A percentile compares a stretch with the other conserved stretches of the same genome.
Evolutionary conservation across 2,329 filamentous ascomycete species (phyloP).

Genomic region (Penicillium sp.): DNA sequence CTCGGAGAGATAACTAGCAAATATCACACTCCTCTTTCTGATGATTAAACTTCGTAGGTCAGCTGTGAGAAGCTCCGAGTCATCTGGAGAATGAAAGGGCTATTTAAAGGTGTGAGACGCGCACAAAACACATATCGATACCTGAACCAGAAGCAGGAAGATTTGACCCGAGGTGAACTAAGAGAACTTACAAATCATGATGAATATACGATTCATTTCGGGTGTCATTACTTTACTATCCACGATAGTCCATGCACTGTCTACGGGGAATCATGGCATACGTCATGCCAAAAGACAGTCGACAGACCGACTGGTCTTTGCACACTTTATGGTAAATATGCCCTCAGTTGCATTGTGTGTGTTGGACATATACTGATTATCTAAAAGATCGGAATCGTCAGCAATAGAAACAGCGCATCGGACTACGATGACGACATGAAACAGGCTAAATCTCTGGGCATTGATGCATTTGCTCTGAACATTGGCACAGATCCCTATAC

Average conservation of each 20-base stretch:
- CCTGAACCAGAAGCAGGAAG: background rate
- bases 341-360: no score
- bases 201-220: background rate
- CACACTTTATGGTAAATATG: constrained; percentile 41
- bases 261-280: background rate
- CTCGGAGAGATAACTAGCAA: background rate
- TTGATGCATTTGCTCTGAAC: constrained; percentile 52
- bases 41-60: background rate
- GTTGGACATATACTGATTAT: background rate
- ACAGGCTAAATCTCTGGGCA: constrained; percentile 42
- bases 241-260: background rate
- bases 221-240: background rate
- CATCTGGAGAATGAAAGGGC: background rate
- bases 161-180: background rate
- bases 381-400: constrained; percentile 44
- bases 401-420: constrained; percentile 40
- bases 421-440: constrained; percentile 51
- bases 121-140: background rate
- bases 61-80: background rate
- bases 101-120: background rate
- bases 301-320: constrained; percentile 36
- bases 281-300: background rate
- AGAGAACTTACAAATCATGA: background rate
- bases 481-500: constrained; percentile 46
- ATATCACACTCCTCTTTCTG: background rate